phyloP scores from a whole-genome alignment of 2,329 filamentous ascomycete species.

The Trichoderma semiorbis region DNA sequence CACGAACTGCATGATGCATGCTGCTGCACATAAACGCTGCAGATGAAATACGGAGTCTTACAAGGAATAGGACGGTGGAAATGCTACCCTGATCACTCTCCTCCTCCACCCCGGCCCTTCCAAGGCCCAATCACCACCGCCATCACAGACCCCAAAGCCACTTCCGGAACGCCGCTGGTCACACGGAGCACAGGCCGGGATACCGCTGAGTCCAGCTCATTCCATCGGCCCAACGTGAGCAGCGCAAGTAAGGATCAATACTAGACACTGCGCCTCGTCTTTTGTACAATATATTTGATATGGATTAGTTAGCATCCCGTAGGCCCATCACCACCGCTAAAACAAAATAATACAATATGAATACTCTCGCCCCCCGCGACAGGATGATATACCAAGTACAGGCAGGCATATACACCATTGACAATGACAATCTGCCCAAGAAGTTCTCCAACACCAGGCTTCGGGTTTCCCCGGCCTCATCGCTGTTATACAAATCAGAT shows the following conservation, averaged over 20 bases:
- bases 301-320: neutral
- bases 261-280: neutral
- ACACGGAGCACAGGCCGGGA: neutral
- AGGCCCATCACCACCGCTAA: neutral
- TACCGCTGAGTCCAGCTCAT: neutral
- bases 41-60: neutral
- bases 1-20: conserved; percentile 5
- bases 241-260: neutral
- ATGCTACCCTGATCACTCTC: neutral
- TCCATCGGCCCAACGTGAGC: neutral
- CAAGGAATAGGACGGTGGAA: neutral
- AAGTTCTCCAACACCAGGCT: neutral
- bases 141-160: neutral
- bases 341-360: neutral
- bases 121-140: neutral
- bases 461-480: neutral
- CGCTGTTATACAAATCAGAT: neutral
- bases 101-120: neutral
- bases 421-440: neutral
- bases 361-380: neutral
- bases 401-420: neutral
- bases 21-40: neutral
- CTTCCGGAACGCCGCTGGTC: neutral
- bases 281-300: neutral
- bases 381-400: neutral